phyloP scores from a whole-genome alignment of 2,329 filamentous ascomycete genomes.

The Penicillium sp. region DNA sequence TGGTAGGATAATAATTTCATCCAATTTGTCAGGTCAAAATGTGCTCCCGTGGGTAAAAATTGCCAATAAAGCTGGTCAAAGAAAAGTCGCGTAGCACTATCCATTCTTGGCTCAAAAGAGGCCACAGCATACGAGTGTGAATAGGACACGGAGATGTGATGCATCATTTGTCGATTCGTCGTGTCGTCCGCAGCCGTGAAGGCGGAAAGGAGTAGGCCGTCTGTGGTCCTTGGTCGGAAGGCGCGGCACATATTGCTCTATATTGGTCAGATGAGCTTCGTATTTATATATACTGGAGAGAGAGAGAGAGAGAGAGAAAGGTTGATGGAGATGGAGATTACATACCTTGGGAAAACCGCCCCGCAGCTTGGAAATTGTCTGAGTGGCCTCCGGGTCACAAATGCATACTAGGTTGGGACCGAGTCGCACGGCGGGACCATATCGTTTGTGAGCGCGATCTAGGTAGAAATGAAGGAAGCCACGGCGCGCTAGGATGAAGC shows the following conservation, averaged over 20 bases:
- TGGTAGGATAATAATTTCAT: conserved; percentile 7
- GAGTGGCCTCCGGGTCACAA: conserved; percentile 5
- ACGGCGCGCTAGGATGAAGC: background rate
- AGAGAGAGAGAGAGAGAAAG: background rate
- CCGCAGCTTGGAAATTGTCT: background rate
- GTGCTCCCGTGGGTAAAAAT: conserved; percentile 3
- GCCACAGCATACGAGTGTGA: conserved; percentile 14
- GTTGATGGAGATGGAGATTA: background rate
- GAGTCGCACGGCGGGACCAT: conserved; percentile 2
- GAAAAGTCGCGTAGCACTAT: conserved; percentile 5
- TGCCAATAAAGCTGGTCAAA: conserved; percentile 1
- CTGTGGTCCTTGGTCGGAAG: background rate
- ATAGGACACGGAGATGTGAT: conserved; percentile 15
- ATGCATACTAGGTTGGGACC: conserved; percentile 7
- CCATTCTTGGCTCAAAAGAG: conserved; percentile 14
- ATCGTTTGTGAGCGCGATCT: background rate
- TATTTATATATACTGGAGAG: background rate
- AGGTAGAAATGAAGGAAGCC: background rate
- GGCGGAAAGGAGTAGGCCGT: background rate
- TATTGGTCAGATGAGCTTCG: background rate
- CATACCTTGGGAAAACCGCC: conserved; percentile 2
- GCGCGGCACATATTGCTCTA: conserved; percentile 7
- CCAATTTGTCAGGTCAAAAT: background rate
- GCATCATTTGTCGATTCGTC: conserved; percentile 12
- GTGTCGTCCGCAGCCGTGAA: conserved; percentile 4